These are phyloP conservation scores for Mycena galericulata DNA, from an alignment of 768 basidiomycete genomes.

Conservation along the genomic window DNA sequence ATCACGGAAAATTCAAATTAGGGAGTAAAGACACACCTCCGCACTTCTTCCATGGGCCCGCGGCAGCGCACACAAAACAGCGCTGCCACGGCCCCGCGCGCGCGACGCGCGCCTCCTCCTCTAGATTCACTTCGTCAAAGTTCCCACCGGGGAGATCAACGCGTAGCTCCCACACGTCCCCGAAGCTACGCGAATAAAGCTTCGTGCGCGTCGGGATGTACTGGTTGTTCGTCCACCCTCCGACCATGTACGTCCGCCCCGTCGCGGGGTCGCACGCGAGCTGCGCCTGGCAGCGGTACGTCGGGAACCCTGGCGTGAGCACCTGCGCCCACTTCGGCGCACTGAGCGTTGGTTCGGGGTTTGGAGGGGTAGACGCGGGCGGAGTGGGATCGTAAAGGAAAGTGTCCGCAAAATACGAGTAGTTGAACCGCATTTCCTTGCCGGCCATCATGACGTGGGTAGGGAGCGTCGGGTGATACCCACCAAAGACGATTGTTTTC, in stretches of 20 bases:
- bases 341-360: background rate
- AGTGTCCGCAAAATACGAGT: background rate
- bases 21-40: too few species aligned
- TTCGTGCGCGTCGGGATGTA: conserved; percentile 49
- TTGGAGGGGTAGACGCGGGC: background rate
- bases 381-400: background rate
- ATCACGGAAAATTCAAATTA: too few species aligned
- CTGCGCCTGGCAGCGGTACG: conserved; percentile 51
- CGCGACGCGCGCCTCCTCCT: too few species aligned
- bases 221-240: conserved; percentile 54
- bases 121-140: too few species aligned
- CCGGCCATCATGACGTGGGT: background rate
- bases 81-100: too few species aligned
- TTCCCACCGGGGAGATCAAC: too few species aligned
- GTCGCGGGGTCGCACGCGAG: conserved; percentile 49
- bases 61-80: too few species aligned
- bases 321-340: conserved; percentile 52
- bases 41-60: too few species aligned
- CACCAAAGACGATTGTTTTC: background rate
- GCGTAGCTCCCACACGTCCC: too few species aligned
- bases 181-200: conserved; percentile 37
- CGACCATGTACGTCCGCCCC: conserved; percentile 52
- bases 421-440: background rate
- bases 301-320: conserved; percentile 54
- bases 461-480: background rate